Percentiles rank a stretch among this genome's conserved stretches.
Evolutionary conservation across 2,329 filamentous ascomycete species (phyloP).

Genomic region (Fusarium chlamydosporum): DNA sequence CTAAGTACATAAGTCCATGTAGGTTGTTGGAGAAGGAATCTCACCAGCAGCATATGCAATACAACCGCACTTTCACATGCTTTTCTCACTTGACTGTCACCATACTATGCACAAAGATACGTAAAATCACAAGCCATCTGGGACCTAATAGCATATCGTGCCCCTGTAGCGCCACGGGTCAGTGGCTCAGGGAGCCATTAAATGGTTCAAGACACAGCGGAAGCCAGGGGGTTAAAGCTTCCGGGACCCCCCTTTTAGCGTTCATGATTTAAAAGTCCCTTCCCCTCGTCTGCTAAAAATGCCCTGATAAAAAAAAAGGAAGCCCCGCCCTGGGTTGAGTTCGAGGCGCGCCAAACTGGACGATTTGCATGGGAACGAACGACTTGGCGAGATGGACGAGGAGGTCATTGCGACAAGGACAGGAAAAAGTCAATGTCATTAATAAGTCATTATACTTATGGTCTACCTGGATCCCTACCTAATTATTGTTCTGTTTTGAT

Average conservation of each 20-base stretch:
- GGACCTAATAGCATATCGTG: constrained; percentile 14
- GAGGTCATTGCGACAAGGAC: constrained; percentile 38
- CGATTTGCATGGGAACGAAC: constrained; percentile 23
- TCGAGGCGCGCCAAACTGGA: constrained; percentile 15
- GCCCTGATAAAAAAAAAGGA: constrained; percentile 23
- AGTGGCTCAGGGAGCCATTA: constrained; percentile 34
- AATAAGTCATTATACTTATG: constrained; percentile 13
- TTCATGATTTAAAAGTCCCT: constrained; percentile 23
- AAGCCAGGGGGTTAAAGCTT: constrained; percentile 31
- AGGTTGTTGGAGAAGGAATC: constrained; percentile 8
- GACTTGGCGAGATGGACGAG: constrained; percentile 35
- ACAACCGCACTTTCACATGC: constrained; percentile 50
- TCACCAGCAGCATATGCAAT: constrained; percentile 45
- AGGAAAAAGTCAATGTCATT: constrained; percentile 34
- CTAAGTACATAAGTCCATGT: constrained; percentile 7
- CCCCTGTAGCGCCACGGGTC: constrained; percentile 40
- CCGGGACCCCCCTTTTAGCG: constrained; percentile 33
- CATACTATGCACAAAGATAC: constrained; percentile 11
- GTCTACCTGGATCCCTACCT: not conserved
- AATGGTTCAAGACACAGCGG: constrained; percentile 30
- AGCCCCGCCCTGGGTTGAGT: constrained; percentile 31
- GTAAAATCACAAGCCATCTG: constrained; percentile 25
- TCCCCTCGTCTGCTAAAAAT: constrained; percentile 20
- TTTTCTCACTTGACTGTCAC: constrained; percentile 8
- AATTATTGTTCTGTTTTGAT: constrained; percentile 8